Evolutionary conservation across 2,329 filamentous ascomycete species (phyloP).

Genomic region (Pseudocercospora musae): DNA sequence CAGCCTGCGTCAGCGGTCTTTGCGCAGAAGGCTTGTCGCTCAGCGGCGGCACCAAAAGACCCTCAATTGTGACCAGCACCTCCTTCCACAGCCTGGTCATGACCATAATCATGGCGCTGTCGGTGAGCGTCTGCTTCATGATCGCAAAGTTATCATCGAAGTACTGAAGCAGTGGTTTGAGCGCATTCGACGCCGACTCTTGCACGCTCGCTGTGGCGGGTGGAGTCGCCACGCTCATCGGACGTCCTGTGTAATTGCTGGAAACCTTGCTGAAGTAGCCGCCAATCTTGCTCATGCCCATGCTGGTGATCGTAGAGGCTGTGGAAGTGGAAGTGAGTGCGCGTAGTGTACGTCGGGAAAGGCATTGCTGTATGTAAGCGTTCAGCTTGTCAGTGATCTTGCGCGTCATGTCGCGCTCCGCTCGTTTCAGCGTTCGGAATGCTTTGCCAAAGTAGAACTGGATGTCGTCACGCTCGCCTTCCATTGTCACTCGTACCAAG

Average conservation of each 20-base stretch:
- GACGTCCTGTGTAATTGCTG: slow-evolving; percentile 38
- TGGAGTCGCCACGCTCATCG: slow-evolving; percentile 22
- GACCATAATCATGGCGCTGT: slow-evolving; percentile 95
- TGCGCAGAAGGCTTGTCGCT: slow-evolving; percentile 92
- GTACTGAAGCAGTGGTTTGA: slow-evolving; percentile 84
- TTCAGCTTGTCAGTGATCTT: slow-evolving; percentile 98
- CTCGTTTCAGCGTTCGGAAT: slow-evolving; percentile 90
- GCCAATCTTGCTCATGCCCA: slow-evolving; percentile 59
- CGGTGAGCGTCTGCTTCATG: slow-evolving; percentile 94
- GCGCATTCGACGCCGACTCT: slow-evolving; percentile 72
- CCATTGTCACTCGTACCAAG: slow-evolving; percentile 92
- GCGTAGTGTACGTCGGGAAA: slow-evolving; percentile 78
- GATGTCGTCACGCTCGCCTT: slow-evolving; percentile 96
- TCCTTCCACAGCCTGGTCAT: slow-evolving; percentile 99
- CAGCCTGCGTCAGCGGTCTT: slow-evolving; percentile 75
- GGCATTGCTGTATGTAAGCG: slow-evolving; percentile 83
- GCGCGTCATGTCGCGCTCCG: slow-evolving; percentile 95
- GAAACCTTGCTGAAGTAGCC: slow-evolving; percentile 54
- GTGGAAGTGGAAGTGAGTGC: slow-evolving; percentile 58
- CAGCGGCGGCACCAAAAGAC: slow-evolving; percentile 83
- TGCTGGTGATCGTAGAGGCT: slow-evolving; percentile 54
- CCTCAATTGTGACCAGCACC: slow-evolving; percentile 86
- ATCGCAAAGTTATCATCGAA: slow-evolving; percentile 99
- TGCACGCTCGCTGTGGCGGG: slow-evolving; percentile 46
- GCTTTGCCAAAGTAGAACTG: slow-evolving; percentile 98